phyloP scores from a whole-genome alignment of 2,329 filamentous ascomycete genomes.

The Monilinia polystroma region DNA sequence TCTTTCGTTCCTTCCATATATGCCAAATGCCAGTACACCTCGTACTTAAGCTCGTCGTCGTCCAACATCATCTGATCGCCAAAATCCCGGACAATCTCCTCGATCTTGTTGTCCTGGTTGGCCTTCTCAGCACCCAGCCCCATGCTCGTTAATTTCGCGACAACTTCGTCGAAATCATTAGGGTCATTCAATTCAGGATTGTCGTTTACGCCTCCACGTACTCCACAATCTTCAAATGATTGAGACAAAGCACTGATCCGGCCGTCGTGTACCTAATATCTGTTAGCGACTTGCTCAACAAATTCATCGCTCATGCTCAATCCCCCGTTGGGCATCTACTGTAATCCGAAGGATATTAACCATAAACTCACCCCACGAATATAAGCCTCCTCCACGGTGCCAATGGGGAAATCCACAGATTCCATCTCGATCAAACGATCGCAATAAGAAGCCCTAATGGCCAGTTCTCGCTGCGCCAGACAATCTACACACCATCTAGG shows the following conservation, averaged over 20 bases:
- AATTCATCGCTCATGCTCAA: background rate
- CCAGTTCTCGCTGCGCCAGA: conserved; percentile 7
- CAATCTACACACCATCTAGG: conserved; percentile 20
- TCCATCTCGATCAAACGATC: conserved; percentile 14
- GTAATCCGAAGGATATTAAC: background rate
- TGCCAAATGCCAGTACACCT: conserved; percentile 20
- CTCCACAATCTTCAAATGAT: conserved; percentile 11
- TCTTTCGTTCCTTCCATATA: conserved; percentile 21
- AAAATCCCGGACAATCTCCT: conserved; percentile 2
- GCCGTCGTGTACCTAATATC: conserved; percentile 16
- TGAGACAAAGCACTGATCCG: conserved; percentile 19
- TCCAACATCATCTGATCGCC: conserved; percentile 3
- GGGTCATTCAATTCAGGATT: background rate
- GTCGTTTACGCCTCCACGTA: background rate
- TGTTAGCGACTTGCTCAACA: conserved; percentile 1
- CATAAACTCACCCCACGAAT: conserved; percentile 11
- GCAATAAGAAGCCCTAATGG: conserved; percentile 12
- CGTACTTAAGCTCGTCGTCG: conserved; percentile 18
- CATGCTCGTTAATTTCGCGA: conserved; percentile 8
- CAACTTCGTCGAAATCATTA: conserved; percentile 15
- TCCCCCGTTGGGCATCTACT: background rate
- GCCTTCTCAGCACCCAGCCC: background rate
- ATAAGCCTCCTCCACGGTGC: conserved; percentile 15
- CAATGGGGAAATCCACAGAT: background rate
- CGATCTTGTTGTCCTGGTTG: conserved; percentile 2